Evolutionary conservation across 805 yeast genomes (phyloP).

Genomic region (Vanderwaltozyma polyspora): DNA sequence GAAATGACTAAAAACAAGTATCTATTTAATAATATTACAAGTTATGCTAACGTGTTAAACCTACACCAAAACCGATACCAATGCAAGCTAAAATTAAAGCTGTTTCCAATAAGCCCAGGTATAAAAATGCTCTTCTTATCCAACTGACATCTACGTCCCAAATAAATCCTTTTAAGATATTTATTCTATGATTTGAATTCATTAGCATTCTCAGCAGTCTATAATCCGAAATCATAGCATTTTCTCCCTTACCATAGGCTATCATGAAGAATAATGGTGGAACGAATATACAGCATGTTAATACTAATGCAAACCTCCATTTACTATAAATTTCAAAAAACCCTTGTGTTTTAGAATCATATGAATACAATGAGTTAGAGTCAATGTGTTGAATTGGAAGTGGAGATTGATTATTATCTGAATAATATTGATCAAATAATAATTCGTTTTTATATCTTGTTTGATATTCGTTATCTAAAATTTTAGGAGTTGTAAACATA

Average conservation of each 20-base stretch:
- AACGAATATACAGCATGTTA: conserved; percentile 12
- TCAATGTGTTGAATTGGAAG: conserved; percentile 17
- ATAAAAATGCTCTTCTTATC: conserved; percentile 24
- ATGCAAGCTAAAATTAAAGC: conserved; percentile 30
- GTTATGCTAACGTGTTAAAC: conserved; percentile 13
- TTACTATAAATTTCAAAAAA: conserved; percentile 18
- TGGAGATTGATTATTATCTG: too few relatives aligned
- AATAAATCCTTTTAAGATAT: conserved; percentile 19
- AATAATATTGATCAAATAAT: too few relatives aligned
- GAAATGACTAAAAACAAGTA: neutral
- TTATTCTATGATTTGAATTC: conserved; percentile 15
- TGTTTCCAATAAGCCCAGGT: conserved; percentile 24
- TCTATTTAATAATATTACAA: neutral
- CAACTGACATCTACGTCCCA: conserved; percentile 24
- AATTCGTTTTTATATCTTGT: neutral
- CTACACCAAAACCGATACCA: conserved; percentile 38
- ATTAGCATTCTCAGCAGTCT: conserved; percentile 18
- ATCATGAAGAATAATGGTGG: conserved; percentile 25
- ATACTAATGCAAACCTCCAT: conserved; percentile 9
- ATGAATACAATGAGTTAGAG: conserved; percentile 16
- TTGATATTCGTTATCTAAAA: neutral
- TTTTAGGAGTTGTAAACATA: neutral
- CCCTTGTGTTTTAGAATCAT: conserved; percentile 11
- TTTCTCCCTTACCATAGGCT: conserved; percentile 9
- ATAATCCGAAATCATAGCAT: conserved; percentile 13